Conservation (phyloP, 495 filamentous ascomycete genomes). For the Aspergillus affinis region DNA sequence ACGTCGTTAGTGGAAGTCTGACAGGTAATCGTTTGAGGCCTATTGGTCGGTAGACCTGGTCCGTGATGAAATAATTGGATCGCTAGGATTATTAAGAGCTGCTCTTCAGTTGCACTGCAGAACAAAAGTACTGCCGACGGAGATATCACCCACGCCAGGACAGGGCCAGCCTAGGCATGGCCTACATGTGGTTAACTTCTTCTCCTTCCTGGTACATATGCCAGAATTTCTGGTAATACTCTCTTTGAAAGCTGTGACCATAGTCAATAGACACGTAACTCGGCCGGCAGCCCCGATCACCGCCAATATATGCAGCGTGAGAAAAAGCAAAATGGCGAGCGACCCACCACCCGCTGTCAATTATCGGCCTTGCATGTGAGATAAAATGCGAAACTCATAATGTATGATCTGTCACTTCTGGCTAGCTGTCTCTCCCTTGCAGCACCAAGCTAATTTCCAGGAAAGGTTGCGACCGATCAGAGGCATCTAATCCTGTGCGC, state of each 20-base stretch:
- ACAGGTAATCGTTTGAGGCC: neutral
- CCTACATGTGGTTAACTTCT: neutral
- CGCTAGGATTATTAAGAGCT: neutral
- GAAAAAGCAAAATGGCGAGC: neutral
- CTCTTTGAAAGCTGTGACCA: too few species aligned
- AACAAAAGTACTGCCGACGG: neutral
- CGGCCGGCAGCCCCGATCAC: too few species aligned
- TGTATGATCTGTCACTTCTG: neutral
- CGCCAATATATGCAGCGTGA: neutral
- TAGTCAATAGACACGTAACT: too few species aligned
- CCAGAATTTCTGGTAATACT: too few species aligned
- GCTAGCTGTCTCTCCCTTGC: neutral
- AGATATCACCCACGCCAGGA: neutral
- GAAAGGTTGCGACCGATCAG: neutral
- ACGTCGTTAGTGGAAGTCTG: neutral
- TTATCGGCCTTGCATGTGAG: neutral
- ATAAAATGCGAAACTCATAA: neutral
- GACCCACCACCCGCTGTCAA: neutral
- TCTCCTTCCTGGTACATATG: too few species aligned
- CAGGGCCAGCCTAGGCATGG: neutral
- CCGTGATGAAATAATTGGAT: neutral
- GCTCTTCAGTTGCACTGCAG: neutral
- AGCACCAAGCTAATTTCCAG: neutral
- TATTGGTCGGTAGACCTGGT: neutral
- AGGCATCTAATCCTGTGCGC: neutral